These are phyloP conservation scores for Cyberlindnera japonica DNA, from an alignment of 805 yeast species.

Conservation along the genomic window DNA sequence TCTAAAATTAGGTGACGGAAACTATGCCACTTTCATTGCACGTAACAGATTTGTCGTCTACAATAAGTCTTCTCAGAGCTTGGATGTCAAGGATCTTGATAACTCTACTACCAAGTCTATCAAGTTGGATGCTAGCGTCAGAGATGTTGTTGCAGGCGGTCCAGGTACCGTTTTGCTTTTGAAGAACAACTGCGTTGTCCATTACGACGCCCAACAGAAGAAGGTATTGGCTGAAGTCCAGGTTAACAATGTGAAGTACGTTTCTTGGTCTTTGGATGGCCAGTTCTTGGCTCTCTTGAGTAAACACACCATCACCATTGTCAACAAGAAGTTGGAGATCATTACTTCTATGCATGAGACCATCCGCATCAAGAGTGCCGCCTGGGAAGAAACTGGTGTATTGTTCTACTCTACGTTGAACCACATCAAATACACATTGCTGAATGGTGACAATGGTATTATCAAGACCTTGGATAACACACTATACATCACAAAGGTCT, in stretches of 20 bases:
- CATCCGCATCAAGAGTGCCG: constrained; percentile 92
- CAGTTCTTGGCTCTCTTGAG: constrained; percentile 83
- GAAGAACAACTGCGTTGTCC: constrained; percentile 66
- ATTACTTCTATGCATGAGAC: constrained; percentile 92
- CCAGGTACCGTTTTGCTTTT: constrained; percentile 81
- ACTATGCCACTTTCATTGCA: constrained; percentile 85
- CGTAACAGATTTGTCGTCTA: constrained; percentile 91
- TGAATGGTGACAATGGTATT: constrained; percentile 94
- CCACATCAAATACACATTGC: constrained; percentile 88
- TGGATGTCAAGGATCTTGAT: constrained; percentile 79
- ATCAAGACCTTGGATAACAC: constrained; percentile 90
- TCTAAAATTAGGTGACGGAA: constrained; percentile 74
- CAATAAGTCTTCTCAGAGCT: constrained; percentile 54
- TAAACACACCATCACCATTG: constrained; percentile 90
- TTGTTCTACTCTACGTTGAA: constrained; percentile 90
- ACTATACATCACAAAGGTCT: constrained; percentile 70
- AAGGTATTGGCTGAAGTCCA: constrained; percentile 65
- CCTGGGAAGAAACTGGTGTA: constrained; percentile 95
- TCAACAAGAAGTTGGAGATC: constrained; percentile 70
- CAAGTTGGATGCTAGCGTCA: constrained; percentile 61
- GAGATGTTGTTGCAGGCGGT: constrained; percentile 71
- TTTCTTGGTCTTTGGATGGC: constrained; percentile 84
- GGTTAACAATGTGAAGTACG: constrained; percentile 81
- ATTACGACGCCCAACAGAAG: constrained; percentile 91
- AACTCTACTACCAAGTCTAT: constrained; percentile 81